A percentile compares a stretch with the other conserved stretches of the same genome.
These are phyloP conservation scores for Lavandula angustifolia DNA, from an alignment of 257 asterid genomes.

Conservation along the genomic window DNA sequence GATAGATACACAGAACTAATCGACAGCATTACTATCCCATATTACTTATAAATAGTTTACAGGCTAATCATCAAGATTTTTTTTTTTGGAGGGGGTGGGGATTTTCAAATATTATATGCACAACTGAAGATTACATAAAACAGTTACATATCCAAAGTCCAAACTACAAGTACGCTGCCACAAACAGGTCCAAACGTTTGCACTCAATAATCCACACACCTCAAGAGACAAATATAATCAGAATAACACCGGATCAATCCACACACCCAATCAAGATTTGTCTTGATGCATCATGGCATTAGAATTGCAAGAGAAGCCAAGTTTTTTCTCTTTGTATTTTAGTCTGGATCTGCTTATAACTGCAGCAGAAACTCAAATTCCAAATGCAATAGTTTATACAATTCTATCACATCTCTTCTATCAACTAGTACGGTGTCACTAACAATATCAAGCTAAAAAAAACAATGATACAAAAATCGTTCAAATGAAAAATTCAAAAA, in stretches of 20 bases:
- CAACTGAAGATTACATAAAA: no score
- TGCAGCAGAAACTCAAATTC: constrained; percentile 11
- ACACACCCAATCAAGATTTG: neutral
- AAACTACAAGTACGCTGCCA: no score
- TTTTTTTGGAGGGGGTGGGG: no score
- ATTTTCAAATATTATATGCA: no score
- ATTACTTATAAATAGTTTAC: neutral
- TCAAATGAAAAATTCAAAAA: neutral
- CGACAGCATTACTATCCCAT: neutral
- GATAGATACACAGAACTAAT: neutral
- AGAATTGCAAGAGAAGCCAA: neutral
- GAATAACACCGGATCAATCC: no score
- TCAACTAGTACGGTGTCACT: neutral
- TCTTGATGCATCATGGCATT: neutral
- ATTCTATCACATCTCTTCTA: neutral
- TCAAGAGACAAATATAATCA: no score
- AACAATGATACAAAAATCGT: neutral
- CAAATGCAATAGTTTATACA: neutral
- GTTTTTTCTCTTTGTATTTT: neutral
- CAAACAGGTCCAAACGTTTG: no score
- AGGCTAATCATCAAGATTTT: neutral
- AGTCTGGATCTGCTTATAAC: constrained; percentile 10
- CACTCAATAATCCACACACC: no score
- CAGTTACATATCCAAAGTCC: no score
- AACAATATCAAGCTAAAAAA: neutral